These are phyloP conservation scores for Emericellopsis terricola DNA, from an alignment of 495 filamentous ascomycete species.

Conservation along the genomic window DNA sequence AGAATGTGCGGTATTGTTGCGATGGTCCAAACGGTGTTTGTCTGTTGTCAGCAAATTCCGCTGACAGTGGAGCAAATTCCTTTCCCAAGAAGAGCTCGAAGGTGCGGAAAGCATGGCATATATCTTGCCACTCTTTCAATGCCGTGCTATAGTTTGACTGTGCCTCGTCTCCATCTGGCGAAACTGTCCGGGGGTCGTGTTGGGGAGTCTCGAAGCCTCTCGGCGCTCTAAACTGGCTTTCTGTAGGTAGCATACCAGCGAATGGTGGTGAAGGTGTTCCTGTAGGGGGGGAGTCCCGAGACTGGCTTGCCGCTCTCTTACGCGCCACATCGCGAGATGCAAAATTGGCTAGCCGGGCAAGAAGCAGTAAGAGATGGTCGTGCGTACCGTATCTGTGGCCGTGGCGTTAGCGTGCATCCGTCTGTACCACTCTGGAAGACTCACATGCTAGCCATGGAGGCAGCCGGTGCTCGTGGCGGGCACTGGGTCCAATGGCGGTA, in stretches of 20 bases:
- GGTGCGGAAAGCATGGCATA: constrained; percentile 47
- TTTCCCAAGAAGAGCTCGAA: constrained; percentile 49
- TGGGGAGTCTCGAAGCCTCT: constrained; percentile 35
- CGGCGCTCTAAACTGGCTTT: constrained; percentile 30
- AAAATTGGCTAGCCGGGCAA: constrained; percentile 72
- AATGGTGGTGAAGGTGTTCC: constrained; percentile 23
- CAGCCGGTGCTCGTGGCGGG: constrained; percentile 65
- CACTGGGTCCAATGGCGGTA: constrained; percentile 69
- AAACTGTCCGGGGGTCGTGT: too few relatives aligned
- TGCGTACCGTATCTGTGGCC: constrained; percentile 50
- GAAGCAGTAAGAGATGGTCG: constrained; percentile 68
- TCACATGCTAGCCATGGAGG: constrained; percentile 55
- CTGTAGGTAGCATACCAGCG: constrained; percentile 46
- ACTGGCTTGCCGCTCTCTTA: constrained; percentile 45
- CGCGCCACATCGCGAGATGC: constrained; percentile 57
- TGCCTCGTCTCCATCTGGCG: too few relatives aligned
- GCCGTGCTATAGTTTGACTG: constrained; percentile 49
- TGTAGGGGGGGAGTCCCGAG: constrained; percentile 10
- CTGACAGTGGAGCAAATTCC: constrained; percentile 60
- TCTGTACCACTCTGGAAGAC: too few relatives aligned
- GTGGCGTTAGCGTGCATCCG: background rate
- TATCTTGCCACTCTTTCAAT: constrained; percentile 61
- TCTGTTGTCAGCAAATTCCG: constrained; percentile 44
- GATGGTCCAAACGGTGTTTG: constrained; percentile 61
- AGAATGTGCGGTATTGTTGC: constrained; percentile 66